phyloP scores from a whole-genome alignment of 306 rosid genomes.

The Quercus ilex region DNA sequence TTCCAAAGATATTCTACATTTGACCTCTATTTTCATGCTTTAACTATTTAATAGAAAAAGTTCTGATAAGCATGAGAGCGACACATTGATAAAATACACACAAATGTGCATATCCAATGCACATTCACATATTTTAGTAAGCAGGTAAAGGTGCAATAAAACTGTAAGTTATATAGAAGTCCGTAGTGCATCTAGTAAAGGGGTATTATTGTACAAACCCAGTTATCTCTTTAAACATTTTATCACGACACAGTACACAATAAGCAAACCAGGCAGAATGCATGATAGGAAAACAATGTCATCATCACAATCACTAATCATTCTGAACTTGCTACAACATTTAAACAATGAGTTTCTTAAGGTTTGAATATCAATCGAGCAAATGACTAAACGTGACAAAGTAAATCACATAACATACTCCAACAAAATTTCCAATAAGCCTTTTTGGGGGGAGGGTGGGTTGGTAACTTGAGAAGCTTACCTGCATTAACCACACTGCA shows the following conservation, averaged over 20 bases:
- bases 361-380: neutral
- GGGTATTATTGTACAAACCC: neutral
- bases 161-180: too few species aligned
- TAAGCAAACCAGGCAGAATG: neutral
- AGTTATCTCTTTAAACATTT: neutral
- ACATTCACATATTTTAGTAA: too few species aligned
- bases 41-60: too few species aligned
- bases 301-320: neutral
- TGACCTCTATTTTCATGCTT: too few species aligned
- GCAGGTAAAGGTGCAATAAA: too few species aligned
- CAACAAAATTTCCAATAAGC: neutral
- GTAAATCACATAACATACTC: neutral
- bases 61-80: too few species aligned
- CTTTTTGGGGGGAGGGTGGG: neutral
- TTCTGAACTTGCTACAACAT: neutral
- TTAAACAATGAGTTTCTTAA: neutral
- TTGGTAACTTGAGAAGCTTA: constrained; percentile 40
- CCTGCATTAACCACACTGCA: constrained; percentile 99
- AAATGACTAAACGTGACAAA: neutral
- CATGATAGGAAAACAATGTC: neutral
- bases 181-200: too few species aligned
- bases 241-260: neutral
- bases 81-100: too few species aligned
- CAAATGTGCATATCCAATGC: too few species aligned
- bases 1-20: too few species aligned